Base-by-base conservation (phyloP, 345 rosid genomes). In the Bruguiera sexangula region DNA sequence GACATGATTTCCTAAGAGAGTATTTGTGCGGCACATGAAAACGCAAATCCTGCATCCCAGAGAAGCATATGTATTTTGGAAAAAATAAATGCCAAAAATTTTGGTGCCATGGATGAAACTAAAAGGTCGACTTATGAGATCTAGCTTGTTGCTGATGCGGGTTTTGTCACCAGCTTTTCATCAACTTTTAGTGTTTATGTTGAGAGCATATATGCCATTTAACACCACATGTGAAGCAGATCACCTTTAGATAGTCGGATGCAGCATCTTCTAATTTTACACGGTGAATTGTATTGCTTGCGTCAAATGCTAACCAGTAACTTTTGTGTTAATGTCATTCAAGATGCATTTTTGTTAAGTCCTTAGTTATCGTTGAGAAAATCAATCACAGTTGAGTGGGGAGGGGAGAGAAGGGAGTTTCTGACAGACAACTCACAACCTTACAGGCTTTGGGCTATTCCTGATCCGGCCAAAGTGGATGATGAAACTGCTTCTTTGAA, bases 391-490 rank as follows among this genome's bases (percentile, higher is more conserved):
- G 1, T 39, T 39, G 46, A 9, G 15, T 39, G 15, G 15, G 46
- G 15, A 39, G 15, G 46, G 46, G 46, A 3, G 3, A 11, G 15
- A 3, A 11, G 29, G 59, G 20, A 55, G 29, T 36, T 10, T 52
- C 43, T 67, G n/a, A 53, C 55, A 8, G 15, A 39, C 8, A 10
- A 13, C 30, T 20, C 18, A 39, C 29, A 34, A 31, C 46, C 13
- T 50, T 2, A n/a, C 77, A 92, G 99, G 85, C 76, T 92, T 60
- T 86, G 89, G 91, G 70, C 77, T 51, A 67, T 69, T 77, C 79
- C 86, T 55, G 92, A 85, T 74, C 81, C 83, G 7, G 65, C 62
- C 19, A 68, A 76, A 65, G 77, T 67, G 34, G 79, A 76, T 61
- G 85, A 75, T 37, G 79, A 78, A 55, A 76, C 75, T 51, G 74